Evolutionary conservation across 352 stramenopile species (phyloP).

Genomic region (Nothophytophthora sp.): DNA sequence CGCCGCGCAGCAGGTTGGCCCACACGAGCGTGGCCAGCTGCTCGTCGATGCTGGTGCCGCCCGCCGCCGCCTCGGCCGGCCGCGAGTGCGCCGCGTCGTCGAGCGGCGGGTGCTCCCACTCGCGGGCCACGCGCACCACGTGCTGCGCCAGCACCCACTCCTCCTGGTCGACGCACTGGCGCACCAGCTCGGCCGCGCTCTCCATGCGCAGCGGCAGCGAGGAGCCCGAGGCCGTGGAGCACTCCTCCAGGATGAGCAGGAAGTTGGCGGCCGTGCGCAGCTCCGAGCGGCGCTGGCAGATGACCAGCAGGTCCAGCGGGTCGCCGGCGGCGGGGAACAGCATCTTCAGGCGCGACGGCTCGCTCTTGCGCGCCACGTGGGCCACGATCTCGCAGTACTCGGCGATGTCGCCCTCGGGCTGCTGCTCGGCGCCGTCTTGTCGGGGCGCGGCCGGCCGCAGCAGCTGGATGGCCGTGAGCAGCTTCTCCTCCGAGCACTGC

Average conservation of each 20-base stretch:
- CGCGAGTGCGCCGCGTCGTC: constrained; percentile 17
- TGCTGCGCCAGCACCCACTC: constrained; percentile 75
- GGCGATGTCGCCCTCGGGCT: constrained; percentile 45
- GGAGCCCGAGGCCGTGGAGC: constrained; percentile 32
- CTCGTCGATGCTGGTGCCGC: constrained; percentile 55
- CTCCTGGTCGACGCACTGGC: constrained; percentile 75
- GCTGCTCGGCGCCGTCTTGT: not conserved
- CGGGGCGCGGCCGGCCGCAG: constrained; percentile 30
- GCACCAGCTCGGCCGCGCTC: constrained; percentile 62
- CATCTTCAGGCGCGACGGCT: constrained; percentile 69
- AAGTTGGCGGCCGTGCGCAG: constrained; percentile 84
- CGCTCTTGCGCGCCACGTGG: constrained; percentile 82
- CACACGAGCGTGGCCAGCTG: constrained; percentile 53
- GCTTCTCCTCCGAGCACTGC: constrained; percentile 38
- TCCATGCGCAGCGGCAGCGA: constrained; percentile 41
- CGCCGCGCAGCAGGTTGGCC: constrained; percentile 55
- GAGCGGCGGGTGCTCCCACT: constrained; percentile 54
- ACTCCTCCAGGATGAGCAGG: constrained; percentile 77
- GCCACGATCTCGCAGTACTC: constrained; percentile 88
- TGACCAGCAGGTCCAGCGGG: constrained; percentile 57
- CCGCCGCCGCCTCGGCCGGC: not conserved
- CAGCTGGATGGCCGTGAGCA: constrained; percentile 52
- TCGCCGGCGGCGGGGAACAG: constrained; percentile 75
- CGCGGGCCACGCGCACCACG: constrained; percentile 79
- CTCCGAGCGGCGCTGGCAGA: constrained; percentile 68